Percentiles rank a stretch among this genome's conserved stretches.
Conservation (phyloP, 305 asterid species). For the Andrographis paniculata region DNA sequence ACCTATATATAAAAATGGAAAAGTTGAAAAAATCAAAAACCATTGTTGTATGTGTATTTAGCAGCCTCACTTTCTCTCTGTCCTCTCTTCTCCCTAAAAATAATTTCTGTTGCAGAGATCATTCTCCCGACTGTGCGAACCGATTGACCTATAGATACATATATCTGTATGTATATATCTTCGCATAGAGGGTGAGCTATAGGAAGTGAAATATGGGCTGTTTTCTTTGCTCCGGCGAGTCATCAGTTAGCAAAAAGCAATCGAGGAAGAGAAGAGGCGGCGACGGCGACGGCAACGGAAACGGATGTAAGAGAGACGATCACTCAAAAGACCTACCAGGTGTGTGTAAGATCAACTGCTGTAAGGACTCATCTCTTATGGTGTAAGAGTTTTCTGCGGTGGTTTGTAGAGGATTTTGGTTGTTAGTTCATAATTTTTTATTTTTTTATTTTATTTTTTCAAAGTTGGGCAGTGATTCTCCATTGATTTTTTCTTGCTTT, state of each 20-base stretch:
- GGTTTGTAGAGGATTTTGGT: too few species aligned
- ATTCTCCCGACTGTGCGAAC: constrained; percentile 17
- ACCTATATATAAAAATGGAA: constrained; percentile 7
- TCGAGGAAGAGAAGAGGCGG: constrained; percentile 11
- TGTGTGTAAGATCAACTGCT: constrained; percentile 20
- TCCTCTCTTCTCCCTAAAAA: constrained; percentile 12
- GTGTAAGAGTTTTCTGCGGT: neutral
- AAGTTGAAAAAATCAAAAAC: constrained; percentile 10
- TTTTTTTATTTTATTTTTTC: constrained; percentile 9
- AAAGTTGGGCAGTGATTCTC: neutral
- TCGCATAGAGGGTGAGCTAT: neutral
- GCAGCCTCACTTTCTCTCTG: too few species aligned
- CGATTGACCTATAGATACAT: too few species aligned
- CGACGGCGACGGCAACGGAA: constrained; percentile 10
- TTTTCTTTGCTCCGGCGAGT: constrained; percentile 36
- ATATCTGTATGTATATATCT: too few species aligned
- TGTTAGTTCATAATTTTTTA: neutral
- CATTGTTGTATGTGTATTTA: neutral
- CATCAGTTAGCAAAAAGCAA: constrained; percentile 24
- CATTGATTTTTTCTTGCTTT: neutral
- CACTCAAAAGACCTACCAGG: constrained; percentile 25
- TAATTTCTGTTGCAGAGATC: constrained; percentile 11
- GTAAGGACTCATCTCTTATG: too few species aligned
- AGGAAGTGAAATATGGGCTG: constrained; percentile 35
- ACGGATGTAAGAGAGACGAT: too few species aligned